Evolutionary conservation across 2,329 filamentous ascomycete species (phyloP).

Genomic region (Trichoderma sp.): DNA sequence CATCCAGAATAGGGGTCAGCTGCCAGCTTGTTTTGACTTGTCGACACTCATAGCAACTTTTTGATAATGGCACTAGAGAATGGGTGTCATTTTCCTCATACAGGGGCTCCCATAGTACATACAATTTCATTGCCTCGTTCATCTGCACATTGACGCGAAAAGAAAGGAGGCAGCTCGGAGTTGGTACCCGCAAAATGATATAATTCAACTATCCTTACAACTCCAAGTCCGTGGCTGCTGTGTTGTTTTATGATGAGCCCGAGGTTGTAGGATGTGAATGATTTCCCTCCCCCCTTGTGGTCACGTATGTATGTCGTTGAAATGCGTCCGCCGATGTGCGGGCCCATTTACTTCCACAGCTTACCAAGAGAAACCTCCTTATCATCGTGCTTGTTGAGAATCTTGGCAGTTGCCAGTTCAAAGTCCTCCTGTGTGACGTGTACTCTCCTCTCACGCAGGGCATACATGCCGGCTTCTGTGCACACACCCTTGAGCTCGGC

Average conservation of each 20-base stretch:
- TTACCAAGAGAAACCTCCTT: slow-evolving; percentile 92
- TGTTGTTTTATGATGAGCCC: slow-evolving; percentile 36
- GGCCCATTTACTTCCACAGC: slow-evolving; percentile 59
- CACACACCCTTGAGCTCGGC: slow-evolving; percentile 98
- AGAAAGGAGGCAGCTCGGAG: not conserved
- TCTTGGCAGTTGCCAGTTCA: slow-evolving; percentile 97
- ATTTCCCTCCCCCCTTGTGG: slow-evolving; percentile 1
- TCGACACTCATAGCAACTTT: not conserved
- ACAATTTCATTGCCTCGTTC: not conserved
- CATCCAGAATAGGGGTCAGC: not conserved
- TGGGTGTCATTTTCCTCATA: not conserved
- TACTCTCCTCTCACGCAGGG: slow-evolving; percentile 88
- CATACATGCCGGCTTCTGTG: slow-evolving; percentile 98
- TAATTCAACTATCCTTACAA: slow-evolving; percentile 43
- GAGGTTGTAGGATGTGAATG: slow-evolving; percentile 11
- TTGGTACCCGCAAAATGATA: slow-evolving; percentile 37
- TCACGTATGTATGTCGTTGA: slow-evolving; percentile 7
- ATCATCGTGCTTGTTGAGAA: slow-evolving; percentile 99
- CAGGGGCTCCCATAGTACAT: not conserved
- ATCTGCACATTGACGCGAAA: not conserved
- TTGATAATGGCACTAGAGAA: too few relatives aligned
- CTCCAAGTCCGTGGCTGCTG: slow-evolving; percentile 37
- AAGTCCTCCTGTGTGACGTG: slow-evolving; percentile 99
- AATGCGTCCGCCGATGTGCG: not conserved
- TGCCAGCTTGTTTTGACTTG: not conserved